Percentiles rank a stretch among this genome's conserved stretches.
Evolutionary conservation across 345 rosid species (phyloP).

Genomic region (Hypericum perforatum): DNA sequence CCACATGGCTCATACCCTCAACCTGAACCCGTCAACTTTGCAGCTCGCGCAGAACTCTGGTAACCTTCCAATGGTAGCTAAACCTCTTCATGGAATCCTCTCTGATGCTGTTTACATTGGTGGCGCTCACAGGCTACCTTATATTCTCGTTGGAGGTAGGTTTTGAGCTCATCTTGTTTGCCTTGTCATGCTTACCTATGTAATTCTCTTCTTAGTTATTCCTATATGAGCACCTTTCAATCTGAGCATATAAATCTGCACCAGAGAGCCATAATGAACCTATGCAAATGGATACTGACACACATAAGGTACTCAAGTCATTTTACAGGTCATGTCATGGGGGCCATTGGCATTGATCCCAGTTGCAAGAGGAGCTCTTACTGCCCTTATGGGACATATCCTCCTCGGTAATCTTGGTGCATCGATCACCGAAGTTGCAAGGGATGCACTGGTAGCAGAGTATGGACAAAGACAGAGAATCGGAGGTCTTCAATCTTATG

Average conservation of each 20-base stretch:
- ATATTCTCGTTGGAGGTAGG: constrained; percentile 77
- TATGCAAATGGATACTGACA: not conserved
- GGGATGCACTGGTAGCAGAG: constrained; percentile 85
- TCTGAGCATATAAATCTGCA: too few relatives aligned
- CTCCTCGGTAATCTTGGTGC: constrained; percentile 78
- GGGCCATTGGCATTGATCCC: constrained; percentile 59
- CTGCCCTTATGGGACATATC: constrained; percentile 46
- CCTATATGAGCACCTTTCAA: too few relatives aligned
- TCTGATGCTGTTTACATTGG: constrained; percentile 65
- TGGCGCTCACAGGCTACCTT: constrained; percentile 26
- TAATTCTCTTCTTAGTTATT: too few relatives aligned
- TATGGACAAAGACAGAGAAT: constrained; percentile 50
- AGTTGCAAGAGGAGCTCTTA: constrained; percentile 49
- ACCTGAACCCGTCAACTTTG: constrained; percentile 56
- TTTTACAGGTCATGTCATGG: constrained; percentile 82
- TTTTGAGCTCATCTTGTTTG: not conserved
- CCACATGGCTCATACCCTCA: constrained; percentile 66
- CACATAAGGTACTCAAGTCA: constrained; percentile 36
- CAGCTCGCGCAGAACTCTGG: constrained; percentile 82
- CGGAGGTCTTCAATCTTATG: constrained; percentile 66
- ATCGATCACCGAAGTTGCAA: constrained; percentile 74
- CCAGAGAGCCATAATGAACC: not conserved
- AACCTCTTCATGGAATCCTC: constrained; percentile 73
- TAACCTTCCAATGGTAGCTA: constrained; percentile 81
- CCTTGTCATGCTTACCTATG: not conserved